A percentile compares a stretch with the other conserved stretches of the same genome.
Conservation (phyloP, 371 early-diverging fungal species). For the Cokeromyces recurvatus region DNA sequence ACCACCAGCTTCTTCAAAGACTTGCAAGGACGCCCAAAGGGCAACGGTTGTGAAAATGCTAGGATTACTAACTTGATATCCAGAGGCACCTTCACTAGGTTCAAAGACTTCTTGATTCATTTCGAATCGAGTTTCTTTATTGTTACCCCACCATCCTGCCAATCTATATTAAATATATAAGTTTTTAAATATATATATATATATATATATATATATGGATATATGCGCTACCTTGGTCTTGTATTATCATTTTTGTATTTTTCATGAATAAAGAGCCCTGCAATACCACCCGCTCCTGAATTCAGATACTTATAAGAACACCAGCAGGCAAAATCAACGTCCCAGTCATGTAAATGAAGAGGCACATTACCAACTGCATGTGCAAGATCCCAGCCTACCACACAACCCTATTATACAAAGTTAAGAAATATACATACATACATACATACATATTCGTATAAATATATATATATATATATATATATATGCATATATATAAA, state of each 20-base stretch:
- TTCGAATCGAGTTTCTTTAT: slow-evolving; percentile 72
- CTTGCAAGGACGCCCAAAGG: slow-evolving; percentile 72
- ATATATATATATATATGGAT: no score
- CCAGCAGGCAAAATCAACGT: slow-evolving; percentile 98
- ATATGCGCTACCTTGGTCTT: slow-evolving; percentile 38
- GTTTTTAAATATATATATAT: no score
- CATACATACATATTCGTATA: no score
- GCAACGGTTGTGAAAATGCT: slow-evolving; percentile 68
- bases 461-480: not conserved
- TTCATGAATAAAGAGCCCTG: slow-evolving; percentile 83
- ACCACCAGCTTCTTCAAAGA: slow-evolving; percentile 70
- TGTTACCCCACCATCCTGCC: slow-evolving; percentile 96
- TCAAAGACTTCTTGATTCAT: slow-evolving; percentile 75
- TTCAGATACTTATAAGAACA: slow-evolving; percentile 98
- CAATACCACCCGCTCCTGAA: slow-evolving; percentile 93
- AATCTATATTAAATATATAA: slow-evolving; percentile 56
- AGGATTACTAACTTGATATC: slow-evolving; percentile 90
- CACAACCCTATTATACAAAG: slow-evolving; percentile 67
- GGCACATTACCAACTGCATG: slow-evolving; percentile 95
- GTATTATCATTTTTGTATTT: slow-evolving; percentile 54
- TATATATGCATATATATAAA: no score
- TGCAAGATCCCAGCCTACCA: slow-evolving; percentile 95
- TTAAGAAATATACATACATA: not conserved
- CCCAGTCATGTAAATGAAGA: slow-evolving; percentile 89
- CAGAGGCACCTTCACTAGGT: slow-evolving; percentile 79